Percentiles rank a stretch among this genome's conserved stretches.
phyloP scores from a whole-genome alignment of 805 yeast species.

The Saturnispora besseyi region DNA sequence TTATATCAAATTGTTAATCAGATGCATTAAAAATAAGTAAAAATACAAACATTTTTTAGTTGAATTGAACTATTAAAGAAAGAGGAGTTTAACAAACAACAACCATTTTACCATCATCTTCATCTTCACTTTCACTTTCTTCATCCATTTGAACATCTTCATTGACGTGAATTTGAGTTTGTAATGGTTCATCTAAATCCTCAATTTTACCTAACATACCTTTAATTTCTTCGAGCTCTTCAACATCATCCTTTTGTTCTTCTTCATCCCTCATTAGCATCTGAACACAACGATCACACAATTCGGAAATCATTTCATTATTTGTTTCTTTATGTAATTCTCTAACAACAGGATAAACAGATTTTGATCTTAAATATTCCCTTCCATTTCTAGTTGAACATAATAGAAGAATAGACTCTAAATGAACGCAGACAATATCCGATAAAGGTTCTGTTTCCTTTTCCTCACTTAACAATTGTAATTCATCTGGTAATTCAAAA shows the following conservation, averaged over 20 bases:
- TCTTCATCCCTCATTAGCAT: slow-evolving; percentile 87
- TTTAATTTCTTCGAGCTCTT: slow-evolving; percentile 35
- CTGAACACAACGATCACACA: slow-evolving; percentile 80
- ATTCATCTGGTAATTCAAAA: slow-evolving; percentile 80
- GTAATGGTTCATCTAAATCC: slow-evolving; percentile 6
- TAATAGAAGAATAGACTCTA: slow-evolving; percentile 71
- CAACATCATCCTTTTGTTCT: slow-evolving; percentile 42
- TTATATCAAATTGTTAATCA: too few species aligned
- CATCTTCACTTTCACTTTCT: slow-evolving; percentile 11
- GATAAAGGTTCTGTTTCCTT: slow-evolving; percentile 66
- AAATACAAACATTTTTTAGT: neutral
- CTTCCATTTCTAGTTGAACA: slow-evolving; percentile 70
- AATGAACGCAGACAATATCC: slow-evolving; percentile 57
- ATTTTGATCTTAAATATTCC: slow-evolving; percentile 66
- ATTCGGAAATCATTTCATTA: slow-evolving; percentile 41
- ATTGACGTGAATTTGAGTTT: slow-evolving; percentile 5
- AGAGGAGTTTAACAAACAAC: slow-evolving; percentile 9
- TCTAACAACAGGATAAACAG: slow-evolving; percentile 79
- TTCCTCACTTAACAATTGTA: slow-evolving; percentile 69
- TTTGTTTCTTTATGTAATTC: slow-evolving; percentile 63
- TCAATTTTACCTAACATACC: slow-evolving; percentile 37
- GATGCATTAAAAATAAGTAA: too few species aligned
- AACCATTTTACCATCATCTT: slow-evolving; percentile 11
- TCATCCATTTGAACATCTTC: slow-evolving; percentile 7
- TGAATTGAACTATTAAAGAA: neutral